A percentile compares a stretch with the other conserved stretches of the same genome.
These are phyloP conservation scores for Maudiozyma humilis DNA, from an alignment of 1,139 yeast genomes.

Conservation along the genomic window DNA sequence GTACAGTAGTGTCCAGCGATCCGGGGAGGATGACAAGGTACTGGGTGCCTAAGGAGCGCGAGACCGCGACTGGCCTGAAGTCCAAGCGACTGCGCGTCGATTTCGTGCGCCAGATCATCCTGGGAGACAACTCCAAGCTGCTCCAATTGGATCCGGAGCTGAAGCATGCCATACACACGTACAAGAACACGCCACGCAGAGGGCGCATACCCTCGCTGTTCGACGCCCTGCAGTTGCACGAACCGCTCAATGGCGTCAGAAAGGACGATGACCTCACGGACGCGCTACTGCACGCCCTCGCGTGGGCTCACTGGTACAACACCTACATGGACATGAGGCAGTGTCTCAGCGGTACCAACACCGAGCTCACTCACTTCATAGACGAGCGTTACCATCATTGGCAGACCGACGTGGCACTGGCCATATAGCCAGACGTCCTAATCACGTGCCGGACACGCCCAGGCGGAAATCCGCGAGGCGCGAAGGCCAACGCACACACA, in stretches of 20 bases:
- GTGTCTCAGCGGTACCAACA: background rate
- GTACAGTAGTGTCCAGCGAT: slow-evolving; percentile 30
- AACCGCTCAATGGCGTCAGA: slow-evolving; percentile 22
- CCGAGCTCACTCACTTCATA: background rate
- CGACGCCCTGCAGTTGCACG: slow-evolving; percentile 12
- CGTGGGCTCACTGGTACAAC: slow-evolving; percentile 41
- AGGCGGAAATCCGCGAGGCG: background rate
- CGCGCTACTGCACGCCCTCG: slow-evolving; percentile 48
- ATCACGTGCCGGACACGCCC: no score
- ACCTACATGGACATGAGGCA: slow-evolving; percentile 11
- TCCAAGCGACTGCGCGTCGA: slow-evolving; percentile 7
- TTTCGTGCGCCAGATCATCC: slow-evolving; percentile 1
- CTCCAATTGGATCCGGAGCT: background rate
- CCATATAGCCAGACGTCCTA: no score
- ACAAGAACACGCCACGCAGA: slow-evolving; percentile 23
- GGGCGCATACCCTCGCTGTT: slow-evolving; percentile 10
- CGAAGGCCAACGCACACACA: background rate
- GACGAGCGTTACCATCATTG: background rate
- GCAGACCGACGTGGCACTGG: no score
- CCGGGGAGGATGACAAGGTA: slow-evolving; percentile 37
- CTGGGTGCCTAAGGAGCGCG: slow-evolving; percentile 26
- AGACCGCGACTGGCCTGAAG: slow-evolving; percentile 4
- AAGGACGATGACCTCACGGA: slow-evolving; percentile 59
- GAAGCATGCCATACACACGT: slow-evolving; percentile 9
- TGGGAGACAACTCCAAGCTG: background rate